These are phyloP conservation scores for Prunus armeniaca DNA, from an alignment of 306 rosid species.

Conservation along the genomic window DNA sequence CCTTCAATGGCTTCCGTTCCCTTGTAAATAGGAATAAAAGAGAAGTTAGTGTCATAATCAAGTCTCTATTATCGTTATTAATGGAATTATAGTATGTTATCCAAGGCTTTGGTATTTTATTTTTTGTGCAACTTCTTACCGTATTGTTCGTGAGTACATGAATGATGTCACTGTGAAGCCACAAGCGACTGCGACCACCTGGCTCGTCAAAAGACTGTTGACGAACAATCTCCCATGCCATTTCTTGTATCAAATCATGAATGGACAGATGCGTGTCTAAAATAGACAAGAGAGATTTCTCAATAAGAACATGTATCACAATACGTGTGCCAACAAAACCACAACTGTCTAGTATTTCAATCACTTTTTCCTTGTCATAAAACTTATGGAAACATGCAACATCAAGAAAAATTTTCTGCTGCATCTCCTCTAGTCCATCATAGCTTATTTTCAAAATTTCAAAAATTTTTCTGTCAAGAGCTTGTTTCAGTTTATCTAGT, in stretches of 20 bases:
- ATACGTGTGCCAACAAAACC: conserved; percentile 15
- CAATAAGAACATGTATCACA: conserved; percentile 33
- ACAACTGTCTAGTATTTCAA: conserved; percentile 17
- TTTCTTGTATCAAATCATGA: conserved; percentile 37
- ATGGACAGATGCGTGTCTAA: background rate
- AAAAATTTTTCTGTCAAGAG: conserved; percentile 15
- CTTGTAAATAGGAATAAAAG: background rate
- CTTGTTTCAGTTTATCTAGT: conserved; percentile 20
- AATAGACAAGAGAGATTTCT: conserved; percentile 34
- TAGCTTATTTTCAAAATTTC: conserved; percentile 27
- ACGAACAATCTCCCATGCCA: conserved; percentile 31
- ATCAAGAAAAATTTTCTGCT: conserved; percentile 31
- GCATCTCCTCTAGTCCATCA: conserved; percentile 17
- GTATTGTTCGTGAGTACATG: conserved; percentile 11
- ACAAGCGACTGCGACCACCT: conserved; percentile 16
- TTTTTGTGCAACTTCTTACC: background rate
- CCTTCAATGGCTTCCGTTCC: conserved; percentile 8
- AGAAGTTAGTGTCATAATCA: background rate
- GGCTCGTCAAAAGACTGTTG: background rate
- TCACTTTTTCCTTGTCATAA: conserved; percentile 11
- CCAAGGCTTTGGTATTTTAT: background rate
- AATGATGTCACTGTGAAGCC: conserved; percentile 16
- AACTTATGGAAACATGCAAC: conserved; percentile 41
- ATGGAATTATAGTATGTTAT: background rate
- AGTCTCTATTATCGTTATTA: background rate